phyloP scores from a whole-genome alignment of 805 yeast genomes.

The Saccharomycopsis malanga region DNA sequence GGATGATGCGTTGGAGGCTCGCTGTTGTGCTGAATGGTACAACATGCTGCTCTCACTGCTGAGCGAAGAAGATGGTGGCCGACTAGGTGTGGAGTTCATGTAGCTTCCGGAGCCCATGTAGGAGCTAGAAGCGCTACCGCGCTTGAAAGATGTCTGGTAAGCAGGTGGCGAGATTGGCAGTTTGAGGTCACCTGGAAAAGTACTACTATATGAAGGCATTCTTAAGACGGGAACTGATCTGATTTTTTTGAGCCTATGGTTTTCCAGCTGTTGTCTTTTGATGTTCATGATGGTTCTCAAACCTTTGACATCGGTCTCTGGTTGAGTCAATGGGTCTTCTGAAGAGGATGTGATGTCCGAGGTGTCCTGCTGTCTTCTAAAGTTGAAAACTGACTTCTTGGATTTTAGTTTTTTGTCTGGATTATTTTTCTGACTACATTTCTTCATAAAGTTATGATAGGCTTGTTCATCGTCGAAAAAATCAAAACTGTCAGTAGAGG shows the following conservation, averaged over 20 bases:
- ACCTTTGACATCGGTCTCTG: conserved; percentile 1
- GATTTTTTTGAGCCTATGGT: conserved; percentile 11
- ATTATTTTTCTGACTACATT: background rate
- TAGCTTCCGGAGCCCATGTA: background rate
- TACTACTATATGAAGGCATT: background rate
- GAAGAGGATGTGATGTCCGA: background rate
- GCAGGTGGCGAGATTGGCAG: conserved; percentile 9
- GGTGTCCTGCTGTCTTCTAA: background rate
- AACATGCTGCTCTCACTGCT: background rate
- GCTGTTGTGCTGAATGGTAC: background rate
- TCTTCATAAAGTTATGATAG: conserved; percentile 2
- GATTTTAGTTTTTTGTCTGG: background rate
- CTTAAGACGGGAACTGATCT: conserved; percentile 14
- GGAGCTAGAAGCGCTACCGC: background rate
- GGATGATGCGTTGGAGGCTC: background rate
- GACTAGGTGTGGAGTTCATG: background rate
- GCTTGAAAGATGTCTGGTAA: background rate
- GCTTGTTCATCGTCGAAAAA: conserved; percentile 2
- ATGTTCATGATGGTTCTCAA: conserved; percentile 11
- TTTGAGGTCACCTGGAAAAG: background rate
- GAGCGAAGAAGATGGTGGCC: conserved; percentile 1
- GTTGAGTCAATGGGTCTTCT: background rate
- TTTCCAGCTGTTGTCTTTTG: conserved; percentile 6
- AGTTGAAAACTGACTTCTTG: conserved; percentile 3
- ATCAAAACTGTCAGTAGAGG: background rate